Percentiles rank a stretch among this genome's conserved stretches.
Conservation (phyloP, 305 asterid species). For the Ruellia speciosa region DNA sequence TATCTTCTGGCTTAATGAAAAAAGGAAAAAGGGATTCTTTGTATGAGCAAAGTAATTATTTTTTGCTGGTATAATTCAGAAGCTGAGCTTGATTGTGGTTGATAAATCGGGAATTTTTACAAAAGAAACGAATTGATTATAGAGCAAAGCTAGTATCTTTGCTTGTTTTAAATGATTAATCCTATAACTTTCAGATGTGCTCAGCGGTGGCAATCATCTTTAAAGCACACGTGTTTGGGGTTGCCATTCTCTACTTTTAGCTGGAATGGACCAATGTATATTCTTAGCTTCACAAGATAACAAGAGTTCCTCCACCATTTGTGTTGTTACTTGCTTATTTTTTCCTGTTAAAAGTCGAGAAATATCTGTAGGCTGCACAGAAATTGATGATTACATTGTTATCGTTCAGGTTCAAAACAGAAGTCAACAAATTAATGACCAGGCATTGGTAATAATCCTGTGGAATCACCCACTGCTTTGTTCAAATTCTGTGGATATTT, state of each 20-base stretch:
- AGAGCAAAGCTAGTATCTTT: neutral
- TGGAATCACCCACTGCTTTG: conserved; percentile 11
- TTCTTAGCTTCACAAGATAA: neutral
- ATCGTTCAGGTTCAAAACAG: conserved; percentile 66
- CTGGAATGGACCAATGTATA: neutral
- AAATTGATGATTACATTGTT: neutral
- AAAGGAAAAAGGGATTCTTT: neutral
- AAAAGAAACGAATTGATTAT: neutral
- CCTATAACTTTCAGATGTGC: too few species aligned
- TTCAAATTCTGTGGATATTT: conserved; percentile 7
- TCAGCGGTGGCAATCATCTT: too few species aligned
- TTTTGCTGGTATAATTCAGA: neutral
- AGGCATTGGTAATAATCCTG: conserved; percentile 66
- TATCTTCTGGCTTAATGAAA: conserved; percentile 12
- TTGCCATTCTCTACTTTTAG: neutral
- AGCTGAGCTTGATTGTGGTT: neutral
- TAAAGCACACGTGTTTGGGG: too few species aligned
- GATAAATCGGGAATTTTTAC: neutral
- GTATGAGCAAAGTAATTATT: neutral
- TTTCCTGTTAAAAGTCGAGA: too few species aligned
- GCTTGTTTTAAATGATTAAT: too few species aligned
- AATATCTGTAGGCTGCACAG: too few species aligned
- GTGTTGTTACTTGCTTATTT: too few species aligned
- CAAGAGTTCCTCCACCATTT: too few species aligned
- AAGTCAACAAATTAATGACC: conserved; percentile 74